These are phyloP conservation scores for Acorus gramineus DNA, from an alignment of 106 monocot species.

Conservation along the genomic window DNA sequence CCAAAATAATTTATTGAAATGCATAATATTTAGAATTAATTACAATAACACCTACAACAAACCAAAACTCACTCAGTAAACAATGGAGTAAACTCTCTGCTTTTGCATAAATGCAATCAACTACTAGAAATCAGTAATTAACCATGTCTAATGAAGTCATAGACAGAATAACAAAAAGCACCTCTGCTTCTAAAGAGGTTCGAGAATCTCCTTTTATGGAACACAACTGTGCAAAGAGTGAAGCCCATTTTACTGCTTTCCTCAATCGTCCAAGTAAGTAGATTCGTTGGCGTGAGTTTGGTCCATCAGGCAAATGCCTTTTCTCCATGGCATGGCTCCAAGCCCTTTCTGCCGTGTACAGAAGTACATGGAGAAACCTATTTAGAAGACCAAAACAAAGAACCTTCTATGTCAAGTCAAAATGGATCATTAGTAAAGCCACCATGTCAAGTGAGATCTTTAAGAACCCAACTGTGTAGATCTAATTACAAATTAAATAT, in stretches of 20 bases:
- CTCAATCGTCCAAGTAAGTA: slow-evolving; percentile 86
- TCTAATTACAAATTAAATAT: too few species aligned
- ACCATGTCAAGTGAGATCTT: not conserved
- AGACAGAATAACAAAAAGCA: slow-evolving; percentile 1
- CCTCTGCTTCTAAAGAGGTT: slow-evolving; percentile 96
- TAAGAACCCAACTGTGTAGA: too few species aligned
- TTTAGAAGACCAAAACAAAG: slow-evolving; percentile 2
- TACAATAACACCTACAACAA: too few species aligned
- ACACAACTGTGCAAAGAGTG: slow-evolving; percentile 83
- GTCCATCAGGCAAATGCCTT: slow-evolving; percentile 84
- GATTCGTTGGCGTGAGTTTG: slow-evolving; percentile 77
- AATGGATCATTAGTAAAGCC: not conserved
- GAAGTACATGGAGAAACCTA: slow-evolving; percentile 90
- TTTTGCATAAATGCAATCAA: too few species aligned
- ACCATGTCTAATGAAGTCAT: not conserved
- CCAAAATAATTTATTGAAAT: too few species aligned
- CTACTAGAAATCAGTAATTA: too few species aligned
- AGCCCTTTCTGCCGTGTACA: slow-evolving; percentile 96
- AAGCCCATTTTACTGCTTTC: slow-evolving; percentile 96
- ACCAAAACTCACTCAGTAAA: too few species aligned
- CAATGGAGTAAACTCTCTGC: too few species aligned
- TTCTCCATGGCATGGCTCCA: slow-evolving; percentile 99
- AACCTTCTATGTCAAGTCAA: not conserved
- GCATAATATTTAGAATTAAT: too few species aligned
- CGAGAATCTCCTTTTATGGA: slow-evolving; percentile 77